These are phyloP conservation scores for Wickerhamomyces sp. DNA, from an alignment of 1,139 yeast species.

Conservation along the genomic window DNA sequence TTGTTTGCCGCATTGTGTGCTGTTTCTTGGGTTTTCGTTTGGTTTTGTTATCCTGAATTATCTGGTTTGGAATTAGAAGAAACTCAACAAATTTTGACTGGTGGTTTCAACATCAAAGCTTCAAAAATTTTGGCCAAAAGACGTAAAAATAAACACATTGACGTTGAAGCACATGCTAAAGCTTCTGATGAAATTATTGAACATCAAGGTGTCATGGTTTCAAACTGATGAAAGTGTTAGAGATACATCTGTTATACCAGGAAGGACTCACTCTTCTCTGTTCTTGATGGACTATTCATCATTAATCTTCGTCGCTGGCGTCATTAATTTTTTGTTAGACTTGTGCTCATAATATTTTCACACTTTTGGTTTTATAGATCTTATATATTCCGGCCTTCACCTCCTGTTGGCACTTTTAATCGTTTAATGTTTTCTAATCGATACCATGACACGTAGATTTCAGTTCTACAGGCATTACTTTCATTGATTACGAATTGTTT, in stretches of 20 bases:
- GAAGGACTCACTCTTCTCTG: no score
- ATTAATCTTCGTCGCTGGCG: no score
- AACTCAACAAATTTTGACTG: conserved; percentile 70
- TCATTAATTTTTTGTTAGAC: no score
- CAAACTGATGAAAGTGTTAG: no score
- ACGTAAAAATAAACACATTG: conserved; percentile 28
- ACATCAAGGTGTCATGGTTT: conserved; percentile 1
- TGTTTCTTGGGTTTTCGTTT: conserved; percentile 65
- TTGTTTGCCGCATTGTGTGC: conserved; percentile 80
- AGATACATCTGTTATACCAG: no score
- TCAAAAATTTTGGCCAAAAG: conserved; percentile 60
- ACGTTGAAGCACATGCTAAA: conserved; percentile 20
- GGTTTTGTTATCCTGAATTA: conserved; percentile 86
- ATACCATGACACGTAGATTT: no score
- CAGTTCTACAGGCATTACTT: no score
- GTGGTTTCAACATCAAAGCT: conserved; percentile 79
- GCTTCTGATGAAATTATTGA: conserved; percentile 23
- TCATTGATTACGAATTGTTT: no score
- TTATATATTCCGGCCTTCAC: not conserved
- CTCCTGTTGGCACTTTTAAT: not conserved
- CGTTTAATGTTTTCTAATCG: not conserved
- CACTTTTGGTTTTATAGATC: no score
- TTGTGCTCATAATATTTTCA: no score
- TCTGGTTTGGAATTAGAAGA: conserved; percentile 89
- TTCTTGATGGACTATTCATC: no score